Conservation (phyloP, 371 early-diverging fungal genomes). For the Syncephalastrum sp. region DNA sequence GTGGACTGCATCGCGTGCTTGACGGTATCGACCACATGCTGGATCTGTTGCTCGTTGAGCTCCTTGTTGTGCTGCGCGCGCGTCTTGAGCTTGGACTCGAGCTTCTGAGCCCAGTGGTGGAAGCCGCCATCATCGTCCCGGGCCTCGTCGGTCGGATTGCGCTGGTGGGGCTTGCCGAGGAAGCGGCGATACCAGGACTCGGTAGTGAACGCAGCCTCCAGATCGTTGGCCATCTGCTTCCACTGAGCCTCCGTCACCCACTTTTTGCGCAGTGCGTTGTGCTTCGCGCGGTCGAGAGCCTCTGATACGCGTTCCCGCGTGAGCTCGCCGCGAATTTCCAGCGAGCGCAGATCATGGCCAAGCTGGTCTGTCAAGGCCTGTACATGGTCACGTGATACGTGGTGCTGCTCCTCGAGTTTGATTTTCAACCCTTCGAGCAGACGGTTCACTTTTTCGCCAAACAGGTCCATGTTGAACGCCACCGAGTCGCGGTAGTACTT, state of each 20-base stretch:
- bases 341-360: slow-evolving; percentile 30
- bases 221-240: slow-evolving; percentile 31
- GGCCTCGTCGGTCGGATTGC: slow-evolving; percentile 4
- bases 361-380: slow-evolving; percentile 25
- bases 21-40: slow-evolving; percentile 19
- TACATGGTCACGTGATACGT: slow-evolving; percentile 18
- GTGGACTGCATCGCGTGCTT: slow-evolving; percentile 18
- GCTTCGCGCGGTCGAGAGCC: slow-evolving; percentile 29
- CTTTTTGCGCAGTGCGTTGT: slow-evolving; percentile 26
- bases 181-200: slow-evolving; percentile 32
- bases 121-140: slow-evolving; percentile 22
- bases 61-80: slow-evolving; percentile 30
- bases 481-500: slow-evolving; percentile 37
- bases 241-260: slow-evolving; percentile 34
- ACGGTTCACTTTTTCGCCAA: slow-evolving; percentile 28
- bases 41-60: slow-evolving; percentile 30
- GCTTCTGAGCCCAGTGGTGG: slow-evolving; percentile 24
- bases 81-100: slow-evolving; percentile 15
- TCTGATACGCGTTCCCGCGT: slow-evolving; percentile 29
- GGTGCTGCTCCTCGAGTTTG: slow-evolving; percentile 30
- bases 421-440: slow-evolving; percentile 28
- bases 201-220: slow-evolving; percentile 22
- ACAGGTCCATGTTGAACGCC: slow-evolving; percentile 23
- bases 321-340: slow-evolving; percentile 37
- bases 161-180: slow-evolving; percentile 13